A percentile compares a stretch with the other conserved stretches of the same genome.
Evolutionary conservation across 192 early-diverging fungal species (phyloP).

Genomic region (Coemansia sp.): DNA sequence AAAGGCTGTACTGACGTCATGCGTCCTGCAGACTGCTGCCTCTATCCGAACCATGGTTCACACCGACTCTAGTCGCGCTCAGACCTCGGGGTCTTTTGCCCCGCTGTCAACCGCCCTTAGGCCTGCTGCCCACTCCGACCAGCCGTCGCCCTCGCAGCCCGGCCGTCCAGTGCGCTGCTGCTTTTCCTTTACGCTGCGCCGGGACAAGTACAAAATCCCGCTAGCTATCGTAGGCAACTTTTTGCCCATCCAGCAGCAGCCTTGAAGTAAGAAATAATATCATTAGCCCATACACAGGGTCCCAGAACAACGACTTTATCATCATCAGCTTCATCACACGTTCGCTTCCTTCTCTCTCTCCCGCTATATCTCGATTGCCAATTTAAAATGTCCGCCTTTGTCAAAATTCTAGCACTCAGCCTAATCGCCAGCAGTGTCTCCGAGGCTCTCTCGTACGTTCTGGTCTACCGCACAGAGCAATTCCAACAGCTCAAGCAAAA

Average conservation of each 20-base stretch:
- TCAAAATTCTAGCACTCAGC: slow-evolving; percentile 32
- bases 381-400: slow-evolving; percentile 37
- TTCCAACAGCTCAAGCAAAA: slow-evolving; percentile 52
- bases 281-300: no score
- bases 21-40: slow-evolving; percentile 65
- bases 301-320: not conserved
- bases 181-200: slow-evolving; percentile 94
- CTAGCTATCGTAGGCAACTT: slow-evolving; percentile 75
- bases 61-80: slow-evolving; percentile 7
- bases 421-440: slow-evolving; percentile 37
- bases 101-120: slow-evolving; percentile 32
- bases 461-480: slow-evolving; percentile 47
- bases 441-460: slow-evolving; percentile 47
- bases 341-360: not conserved
- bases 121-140: slow-evolving; percentile 23
- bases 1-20: slow-evolving; percentile 95
- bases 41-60: slow-evolving; percentile 42
- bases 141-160: slow-evolving; percentile 45
- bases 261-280: not conserved
- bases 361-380: not conserved
- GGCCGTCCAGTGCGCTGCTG: slow-evolving; percentile 72
- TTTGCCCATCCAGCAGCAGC: slow-evolving; percentile 56
- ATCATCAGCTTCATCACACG: no score
- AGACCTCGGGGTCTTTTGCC: slow-evolving; percentile 13
- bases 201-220: slow-evolving; percentile 93